Evolutionary conservation across 148 eudicot genomes (phyloP).

Genomic region (Arbutus unedo): DNA sequence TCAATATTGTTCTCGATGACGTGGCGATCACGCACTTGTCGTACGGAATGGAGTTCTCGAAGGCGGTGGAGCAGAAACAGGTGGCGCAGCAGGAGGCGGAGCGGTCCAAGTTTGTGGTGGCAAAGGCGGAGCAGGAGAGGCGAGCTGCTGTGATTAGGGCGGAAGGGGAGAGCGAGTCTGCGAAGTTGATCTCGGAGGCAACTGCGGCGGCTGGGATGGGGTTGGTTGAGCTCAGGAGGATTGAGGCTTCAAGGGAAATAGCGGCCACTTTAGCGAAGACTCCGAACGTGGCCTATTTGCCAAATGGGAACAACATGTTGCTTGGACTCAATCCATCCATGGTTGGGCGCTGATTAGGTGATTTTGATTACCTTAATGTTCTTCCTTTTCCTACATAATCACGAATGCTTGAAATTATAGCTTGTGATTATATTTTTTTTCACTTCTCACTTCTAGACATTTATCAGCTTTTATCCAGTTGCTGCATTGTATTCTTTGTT

Average conservation of each 20-base stretch:
- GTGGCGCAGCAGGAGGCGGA: constrained; percentile 99
- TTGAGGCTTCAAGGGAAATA: constrained; percentile 93
- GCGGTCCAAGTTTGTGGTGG: constrained; percentile 87
- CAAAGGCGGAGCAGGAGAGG: constrained; percentile 93
- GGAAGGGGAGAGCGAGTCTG: constrained; percentile 96
- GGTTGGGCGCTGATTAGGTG: constrained; percentile 48
- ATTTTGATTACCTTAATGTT: background rate
- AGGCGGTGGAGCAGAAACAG: constrained; percentile 98
- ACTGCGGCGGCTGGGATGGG: constrained; percentile 85
- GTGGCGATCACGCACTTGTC: constrained; percentile 94
- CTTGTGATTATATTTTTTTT: background rate
- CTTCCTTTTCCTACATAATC: background rate
- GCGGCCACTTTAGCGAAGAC: constrained; percentile 62
- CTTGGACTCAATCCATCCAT: constrained; percentile 60
- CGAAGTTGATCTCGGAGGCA: constrained; percentile 91
- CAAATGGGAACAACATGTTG: constrained; percentile 73
- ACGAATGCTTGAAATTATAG: background rate
- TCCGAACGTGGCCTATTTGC: constrained; percentile 63
- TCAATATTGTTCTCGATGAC: constrained; percentile 84
- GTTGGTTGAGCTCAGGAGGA: constrained; percentile 90
- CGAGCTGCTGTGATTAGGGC: constrained; percentile 95
- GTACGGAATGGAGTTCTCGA: constrained; percentile 89
- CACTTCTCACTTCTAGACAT: background rate
- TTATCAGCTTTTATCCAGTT: background rate
- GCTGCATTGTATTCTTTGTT: background rate